Evolutionary conservation across 345 rosid genomes (phyloP).

Genomic region (Excoecaria cochinchinensis): DNA sequence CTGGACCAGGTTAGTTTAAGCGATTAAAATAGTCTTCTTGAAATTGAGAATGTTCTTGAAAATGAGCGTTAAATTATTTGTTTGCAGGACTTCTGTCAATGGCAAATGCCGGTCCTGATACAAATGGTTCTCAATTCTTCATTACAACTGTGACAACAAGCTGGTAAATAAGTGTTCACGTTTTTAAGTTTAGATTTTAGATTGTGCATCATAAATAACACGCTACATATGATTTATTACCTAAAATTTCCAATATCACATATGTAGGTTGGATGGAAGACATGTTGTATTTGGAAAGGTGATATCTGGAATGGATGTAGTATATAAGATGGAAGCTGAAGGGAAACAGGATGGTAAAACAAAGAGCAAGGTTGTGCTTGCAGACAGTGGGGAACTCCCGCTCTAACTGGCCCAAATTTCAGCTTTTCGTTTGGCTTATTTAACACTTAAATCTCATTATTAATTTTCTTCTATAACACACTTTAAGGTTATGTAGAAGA

Average conservation of each 20-base stretch:
- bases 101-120: conserved; percentile 94
- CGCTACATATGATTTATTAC: not conserved
- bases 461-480: too few relatives aligned
- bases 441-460: too few relatives aligned
- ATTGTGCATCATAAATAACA: not conserved
- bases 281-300: conserved; percentile 98
- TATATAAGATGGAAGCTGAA: conserved; percentile 90
- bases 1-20: conserved; percentile 66
- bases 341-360: conserved; percentile 84
- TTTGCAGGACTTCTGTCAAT: conserved; percentile 70
- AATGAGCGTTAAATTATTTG: not conserved
- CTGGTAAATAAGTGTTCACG: conserved; percentile 49
- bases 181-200: not conserved
- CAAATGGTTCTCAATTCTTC: conserved; percentile 96
- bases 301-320: conserved; percentile 94
- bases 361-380: conserved; percentile 78
- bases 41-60: not conserved
- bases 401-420: conserved; percentile 28
- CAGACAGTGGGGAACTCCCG: conserved; percentile 92
- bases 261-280: conserved; percentile 84
- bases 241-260: not conserved
- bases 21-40: not conserved
- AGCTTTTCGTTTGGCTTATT: not conserved
- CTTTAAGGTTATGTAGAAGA: too few relatives aligned
- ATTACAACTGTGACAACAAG: conserved; percentile 86